Evolutionary conservation across 2,329 filamentous ascomycete species (phyloP).

Genomic region (Ceratocystis eucalypticola): DNA sequence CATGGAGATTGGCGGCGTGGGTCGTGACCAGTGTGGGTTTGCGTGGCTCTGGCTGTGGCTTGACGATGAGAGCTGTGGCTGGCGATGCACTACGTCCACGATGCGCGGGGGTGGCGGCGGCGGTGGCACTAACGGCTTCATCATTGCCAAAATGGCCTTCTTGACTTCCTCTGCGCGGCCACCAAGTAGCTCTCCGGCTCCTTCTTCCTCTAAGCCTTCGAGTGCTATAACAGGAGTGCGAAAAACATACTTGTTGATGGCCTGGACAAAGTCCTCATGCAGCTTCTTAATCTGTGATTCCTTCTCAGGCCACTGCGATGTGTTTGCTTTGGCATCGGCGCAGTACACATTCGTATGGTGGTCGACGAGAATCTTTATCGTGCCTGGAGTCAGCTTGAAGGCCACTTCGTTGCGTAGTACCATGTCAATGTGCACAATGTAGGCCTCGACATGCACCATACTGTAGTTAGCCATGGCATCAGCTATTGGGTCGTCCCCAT

Average conservation of each 20-base stretch:
- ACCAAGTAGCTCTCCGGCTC: constrained; percentile 80
- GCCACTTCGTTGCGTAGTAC: constrained; percentile 93
- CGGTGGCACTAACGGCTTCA: constrained; percentile 74
- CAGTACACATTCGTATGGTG: constrained; percentile 96
- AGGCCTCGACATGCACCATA: constrained; percentile 85
- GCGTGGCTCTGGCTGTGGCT: constrained; percentile 8
- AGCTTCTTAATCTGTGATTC: constrained; percentile 92
- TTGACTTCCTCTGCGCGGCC: constrained; percentile 92
- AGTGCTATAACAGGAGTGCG: constrained; percentile 76
- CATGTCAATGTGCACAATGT: constrained; percentile 98
- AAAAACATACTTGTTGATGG: constrained; percentile 94
- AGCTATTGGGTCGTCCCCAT: constrained; percentile 54
- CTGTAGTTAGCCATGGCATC: constrained; percentile 89
- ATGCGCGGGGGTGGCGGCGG: constrained; percentile 47
- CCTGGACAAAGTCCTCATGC: constrained; percentile 91
- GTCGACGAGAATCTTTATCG: constrained; percentile 83
- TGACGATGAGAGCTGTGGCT: constrained; percentile 47
- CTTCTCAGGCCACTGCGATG: constrained; percentile 93
- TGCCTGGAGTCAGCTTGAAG: constrained; percentile 91
- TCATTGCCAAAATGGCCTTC: constrained; percentile 66
- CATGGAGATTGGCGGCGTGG: constrained; percentile 48
- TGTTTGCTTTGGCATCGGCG: constrained; percentile 74
- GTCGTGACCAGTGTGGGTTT: constrained; percentile 30
- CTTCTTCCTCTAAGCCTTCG: constrained; percentile 93
- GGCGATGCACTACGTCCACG: constrained; percentile 67